Evolutionary conservation across 2,329 filamentous ascomycete species (phyloP), one percentile per base, ranked within the genome.

Genomic region (Phaeosphaeriaceae sp.): DNA sequence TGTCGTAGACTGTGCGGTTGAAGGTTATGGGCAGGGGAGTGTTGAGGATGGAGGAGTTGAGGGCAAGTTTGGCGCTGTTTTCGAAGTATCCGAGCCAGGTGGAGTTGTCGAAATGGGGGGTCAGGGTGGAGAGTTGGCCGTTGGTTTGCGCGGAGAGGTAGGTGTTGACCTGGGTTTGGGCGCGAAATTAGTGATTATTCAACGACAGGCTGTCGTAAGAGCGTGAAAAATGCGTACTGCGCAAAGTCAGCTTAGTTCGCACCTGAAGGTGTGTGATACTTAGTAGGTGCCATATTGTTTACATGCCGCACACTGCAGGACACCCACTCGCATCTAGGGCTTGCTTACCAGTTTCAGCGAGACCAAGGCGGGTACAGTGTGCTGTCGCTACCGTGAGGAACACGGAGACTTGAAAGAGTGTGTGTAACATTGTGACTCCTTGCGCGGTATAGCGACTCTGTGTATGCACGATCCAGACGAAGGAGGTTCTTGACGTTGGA

Each of bases 41-140:
- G 30, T 54, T 64, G 26, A 73, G 32, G 11, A 70, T 64, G 13
- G 64, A 54, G 26, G 58, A 52, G 54, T 57, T 50, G 52, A 71
- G 35, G 48, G 59, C 35, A n/a, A 66, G n/a, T 32, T 67, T 67
- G 22, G 58, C 35, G n/a, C 52, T 35, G 49, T 73, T 73, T 46
- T 73, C 69, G 49, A 54, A 66, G 59, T 73, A 73, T n/a, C 67
- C 67, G 17, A 67, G 61, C 65, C 65, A 70, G 48, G 67, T 73
- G 49, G 60, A 58, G 52, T 70, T 73, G 58, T 67, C 64, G 59
- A 71, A 67, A 42, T 52, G 58, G 1, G 69, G 17, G 35, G 35
- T 40, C 2, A 40, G 35, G 35, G 17, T n/a, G 15, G 15, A 40
- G 35, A 40, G 35, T 17, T 40, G 11, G 35, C 35, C 35, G 15